These are phyloP conservation scores for Lonicera japonica DNA, from an alignment of 129 eudicot species.

Conservation along the genomic window DNA sequence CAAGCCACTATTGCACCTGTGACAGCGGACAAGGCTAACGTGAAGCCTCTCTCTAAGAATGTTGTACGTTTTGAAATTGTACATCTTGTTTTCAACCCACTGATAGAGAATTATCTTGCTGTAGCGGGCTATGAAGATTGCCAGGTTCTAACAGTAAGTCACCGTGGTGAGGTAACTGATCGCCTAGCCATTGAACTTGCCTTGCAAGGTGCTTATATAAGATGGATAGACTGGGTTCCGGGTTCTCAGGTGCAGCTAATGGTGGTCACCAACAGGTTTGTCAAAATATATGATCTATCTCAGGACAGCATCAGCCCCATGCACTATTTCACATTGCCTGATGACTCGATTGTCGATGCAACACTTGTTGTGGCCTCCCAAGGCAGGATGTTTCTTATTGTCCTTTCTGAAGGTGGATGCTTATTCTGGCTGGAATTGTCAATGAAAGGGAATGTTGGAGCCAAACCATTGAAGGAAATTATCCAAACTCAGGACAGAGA, in stretches of 20 bases:
- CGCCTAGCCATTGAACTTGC: constrained; percentile 95
- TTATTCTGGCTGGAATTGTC: constrained; percentile 81
- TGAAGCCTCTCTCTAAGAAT: constrained; percentile 94
- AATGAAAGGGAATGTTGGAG: constrained; percentile 69
- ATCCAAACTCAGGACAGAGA: constrained; percentile 46
- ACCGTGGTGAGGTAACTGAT: constrained; percentile 97
- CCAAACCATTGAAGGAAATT: constrained; percentile 56
- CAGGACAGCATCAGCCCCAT: constrained; percentile 91
- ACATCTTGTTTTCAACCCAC: constrained; percentile 71
- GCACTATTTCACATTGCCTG: constrained; percentile 79
- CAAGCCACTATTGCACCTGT: constrained; percentile 93
- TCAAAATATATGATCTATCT: constrained; percentile 87
- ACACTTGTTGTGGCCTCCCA: constrained; percentile 79
- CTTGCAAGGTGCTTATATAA: constrained; percentile 90
- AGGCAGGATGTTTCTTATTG: constrained; percentile 63
- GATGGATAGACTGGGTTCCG: constrained; percentile 89
- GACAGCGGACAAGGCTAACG: constrained; percentile 96
- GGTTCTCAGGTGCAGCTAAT: constrained; percentile 97
- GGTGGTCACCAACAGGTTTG: constrained; percentile 92
- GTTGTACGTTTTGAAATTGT: constrained; percentile 96
- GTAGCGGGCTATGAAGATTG: constrained; percentile 99
- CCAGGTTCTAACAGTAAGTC: constrained; percentile 89
- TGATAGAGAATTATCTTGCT: constrained; percentile 87
- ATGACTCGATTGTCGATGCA: constrained; percentile 78
- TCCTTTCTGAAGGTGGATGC: constrained; percentile 76